These are phyloP conservation scores for Crithidia sp. DNA, from an alignment of 208 protist genomes.

Conservation along the genomic window DNA sequence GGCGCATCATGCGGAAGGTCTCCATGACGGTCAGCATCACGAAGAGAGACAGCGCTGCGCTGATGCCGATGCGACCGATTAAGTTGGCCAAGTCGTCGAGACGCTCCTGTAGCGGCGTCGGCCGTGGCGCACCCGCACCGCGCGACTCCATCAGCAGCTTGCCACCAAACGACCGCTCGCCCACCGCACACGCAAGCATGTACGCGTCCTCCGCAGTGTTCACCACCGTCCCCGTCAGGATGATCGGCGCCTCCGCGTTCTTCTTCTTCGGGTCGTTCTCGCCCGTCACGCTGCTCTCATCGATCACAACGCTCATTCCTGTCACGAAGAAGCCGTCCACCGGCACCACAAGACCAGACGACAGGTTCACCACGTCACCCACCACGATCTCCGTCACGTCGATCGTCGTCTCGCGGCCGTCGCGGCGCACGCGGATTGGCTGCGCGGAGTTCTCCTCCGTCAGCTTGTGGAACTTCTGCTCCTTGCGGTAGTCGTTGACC, in stretches of 20 bases:
- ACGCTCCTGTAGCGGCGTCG: constrained; percentile 95
- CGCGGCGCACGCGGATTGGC: constrained; percentile 89
- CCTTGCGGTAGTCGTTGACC: constrained; percentile 96
- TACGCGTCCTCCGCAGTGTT: constrained; percentile 83
- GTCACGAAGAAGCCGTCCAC: constrained; percentile 94
- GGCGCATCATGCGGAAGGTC: constrained; percentile 40
- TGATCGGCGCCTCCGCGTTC: constrained; percentile 63
- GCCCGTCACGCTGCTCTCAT: constrained; percentile 95
- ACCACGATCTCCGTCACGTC: constrained; percentile 95
- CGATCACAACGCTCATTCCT: constrained; percentile 77
- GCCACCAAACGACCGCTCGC: constrained; percentile 91
- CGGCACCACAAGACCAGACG: constrained; percentile 88
- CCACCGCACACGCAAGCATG: constrained; percentile 94
- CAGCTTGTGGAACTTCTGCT: constrained; percentile 94
- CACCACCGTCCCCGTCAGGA: constrained; percentile 93
- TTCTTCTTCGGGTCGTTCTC: constrained; percentile 92
- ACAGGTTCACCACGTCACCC: constrained; percentile 94
- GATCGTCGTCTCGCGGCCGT: constrained; percentile 78
- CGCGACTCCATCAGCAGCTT: constrained; percentile 84
- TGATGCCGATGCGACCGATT: constrained; percentile 91
- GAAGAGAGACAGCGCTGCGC: constrained; percentile 77
- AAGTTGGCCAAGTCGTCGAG: constrained; percentile 87
- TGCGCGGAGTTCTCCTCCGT: constrained; percentile 92
- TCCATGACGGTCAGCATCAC: constrained; percentile 57
- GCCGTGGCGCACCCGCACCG: constrained; percentile 38